Base-by-base conservation (phyloP, 1,139 yeast species). In the Geotrichum carabidarum region DNA sequence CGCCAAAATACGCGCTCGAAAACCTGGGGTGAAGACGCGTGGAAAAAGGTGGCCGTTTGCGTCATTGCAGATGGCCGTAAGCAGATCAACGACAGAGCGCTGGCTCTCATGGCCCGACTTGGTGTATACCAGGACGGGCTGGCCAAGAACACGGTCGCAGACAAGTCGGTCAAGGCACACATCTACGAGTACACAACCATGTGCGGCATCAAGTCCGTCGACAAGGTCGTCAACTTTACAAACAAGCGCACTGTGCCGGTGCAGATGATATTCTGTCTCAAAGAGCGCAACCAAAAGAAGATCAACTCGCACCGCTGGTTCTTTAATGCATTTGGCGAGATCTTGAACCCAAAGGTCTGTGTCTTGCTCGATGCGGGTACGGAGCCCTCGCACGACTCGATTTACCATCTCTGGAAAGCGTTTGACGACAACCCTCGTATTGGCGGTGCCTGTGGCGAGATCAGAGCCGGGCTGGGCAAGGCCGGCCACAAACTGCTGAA, bases 401-500 rank as follows among this genome's bases (percentile, higher is more conserved):
- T 86, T 54, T 86, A 81, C 69, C 82, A 83, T 63, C 74, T 86
- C 56, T 86, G 95, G 95, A 81, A 79, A 65, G 72, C 85, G 9
- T 86, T 86, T 68, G 82, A 83, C 60, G 59, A 63, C 34, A 84
- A 86, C 66, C 80, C 84, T 1, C 76, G 78, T 56, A 88, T 86
- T n/a, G 95, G 90, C 0, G 95, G 95, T 18, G 90, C 94, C 1
- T 86, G 95, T 76, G 95, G 95, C 31, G 95, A 86, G 66, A 86
- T 86, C 74, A 79, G 78, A 58, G 87, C 86, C 1, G 77, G 83
- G 58, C 73, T 85, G 56, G 93, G 94, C 5, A 76, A 74, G 4
- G 78, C 78, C 6, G 76, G 76, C 55, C 71, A 71, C 54, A 74
- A 83, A 54, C 74, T 86, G 50, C 66, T 78, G 27, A 86, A 86